Evolutionary conservation across 2,329 filamentous ascomycete species (phyloP).

Genomic region (Arthrocladium fulminans): DNA sequence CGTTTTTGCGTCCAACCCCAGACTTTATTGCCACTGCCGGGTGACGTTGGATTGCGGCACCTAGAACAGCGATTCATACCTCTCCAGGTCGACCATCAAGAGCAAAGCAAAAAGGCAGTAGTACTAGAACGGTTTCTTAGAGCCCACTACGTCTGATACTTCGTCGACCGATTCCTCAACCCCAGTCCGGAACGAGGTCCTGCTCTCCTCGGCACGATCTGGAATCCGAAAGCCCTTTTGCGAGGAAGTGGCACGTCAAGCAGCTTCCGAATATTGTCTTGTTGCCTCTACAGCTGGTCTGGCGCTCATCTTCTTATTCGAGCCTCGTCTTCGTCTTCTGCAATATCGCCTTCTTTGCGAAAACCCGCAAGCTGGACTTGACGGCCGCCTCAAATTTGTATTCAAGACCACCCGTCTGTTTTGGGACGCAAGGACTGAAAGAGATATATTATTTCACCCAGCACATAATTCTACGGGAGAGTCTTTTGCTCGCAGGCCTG

Average conservation of each 20-base stretch:
- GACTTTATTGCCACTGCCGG: not conserved
- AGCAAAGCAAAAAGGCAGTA: not conserved
- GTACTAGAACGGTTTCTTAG: not conserved
- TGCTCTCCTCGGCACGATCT: no score
- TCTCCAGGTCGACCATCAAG: not conserved
- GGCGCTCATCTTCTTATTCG: not conserved
- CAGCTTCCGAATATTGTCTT: not conserved
- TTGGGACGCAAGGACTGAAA: not conserved
- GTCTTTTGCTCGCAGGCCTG: not conserved
- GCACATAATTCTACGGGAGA: not conserved
- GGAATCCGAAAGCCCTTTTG: no score
- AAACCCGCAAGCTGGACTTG: conserved; percentile 8
- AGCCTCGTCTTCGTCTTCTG: not conserved
- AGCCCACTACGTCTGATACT: not conserved
- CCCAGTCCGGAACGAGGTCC: no score
- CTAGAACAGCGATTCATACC: not conserved
- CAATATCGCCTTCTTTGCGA: not conserved
- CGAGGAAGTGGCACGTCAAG: not conserved
- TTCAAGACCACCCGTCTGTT: not conserved
- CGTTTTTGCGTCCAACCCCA: not conserved
- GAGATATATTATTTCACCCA: not conserved
- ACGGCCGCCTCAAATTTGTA: not conserved
- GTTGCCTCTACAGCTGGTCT: not conserved
- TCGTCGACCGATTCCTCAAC: not conserved
- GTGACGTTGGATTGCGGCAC: conserved; percentile 1